Conservation (phyloP, 164 flowering plant species). For the grape (Vitis vinifera) region ASM3070453v1 NC_081813.1:2371001-2371500, state of each 20-base stretch:
- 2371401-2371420: conserved; percentile 42
- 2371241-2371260: conserved; percentile 76
- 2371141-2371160: neutral
- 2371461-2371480: conserved; percentile 78
- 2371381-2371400: neutral
- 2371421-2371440: conserved; percentile 66
- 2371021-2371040: conserved; percentile 67
- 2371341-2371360: neutral
- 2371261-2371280: conserved; percentile 47
- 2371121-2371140: neutral
- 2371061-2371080: conserved; percentile 99
- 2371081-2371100: conserved; percentile 80
- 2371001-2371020: conserved; percentile 46
- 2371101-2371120: conserved; percentile 48
- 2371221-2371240: conserved; percentile 79
- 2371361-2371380: neutral
- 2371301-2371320: conserved; percentile 35
- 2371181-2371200: conserved; percentile 95
- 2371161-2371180: conserved; percentile 66
- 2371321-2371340: neutral
- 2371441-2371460: conserved; percentile 83
- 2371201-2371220: conserved; percentile 84
- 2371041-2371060: conserved; percentile 98
- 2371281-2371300: conserved; percentile 58
- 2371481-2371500: conserved; percentile 55